phyloP scores from a whole-genome alignment of 345 rosid species.

The Bruguiera gymnorhiza region DNA sequence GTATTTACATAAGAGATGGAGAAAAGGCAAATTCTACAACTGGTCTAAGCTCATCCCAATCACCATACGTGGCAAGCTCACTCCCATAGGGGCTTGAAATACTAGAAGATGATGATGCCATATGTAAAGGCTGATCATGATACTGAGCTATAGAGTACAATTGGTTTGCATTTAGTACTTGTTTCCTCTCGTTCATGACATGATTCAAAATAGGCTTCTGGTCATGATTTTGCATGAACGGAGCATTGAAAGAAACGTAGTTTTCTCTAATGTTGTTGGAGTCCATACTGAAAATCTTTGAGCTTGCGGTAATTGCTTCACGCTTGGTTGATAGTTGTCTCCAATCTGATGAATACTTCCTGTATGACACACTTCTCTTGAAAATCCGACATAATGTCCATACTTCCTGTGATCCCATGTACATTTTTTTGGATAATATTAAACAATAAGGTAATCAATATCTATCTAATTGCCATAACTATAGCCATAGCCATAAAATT shows the following conservation, averaged over 20 bases:
- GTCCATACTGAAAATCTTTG: constrained; percentile 21
- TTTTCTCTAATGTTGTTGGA: constrained; percentile 30
- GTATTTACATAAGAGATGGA: constrained; percentile 35
- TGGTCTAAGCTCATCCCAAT: constrained; percentile 76
- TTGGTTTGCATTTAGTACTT: constrained; percentile 1
- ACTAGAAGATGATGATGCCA: constrained; percentile 39
- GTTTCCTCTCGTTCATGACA: constrained; percentile 17
- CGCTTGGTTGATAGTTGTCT: constrained; percentile 46
- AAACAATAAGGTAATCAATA: not conserved
- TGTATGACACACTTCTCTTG: constrained; percentile 50
- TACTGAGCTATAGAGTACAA: constrained; percentile 11
- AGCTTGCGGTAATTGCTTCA: constrained; percentile 20
- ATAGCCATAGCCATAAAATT: too few species aligned
- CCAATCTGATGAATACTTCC: constrained; percentile 55
- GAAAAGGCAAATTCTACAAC: constrained; percentile 60
- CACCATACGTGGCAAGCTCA: constrained; percentile 32
- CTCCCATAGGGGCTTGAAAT: constrained; percentile 28
- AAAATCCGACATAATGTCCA: constrained; percentile 84
- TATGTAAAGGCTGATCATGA: constrained; percentile 25
- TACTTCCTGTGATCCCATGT: constrained; percentile 54
- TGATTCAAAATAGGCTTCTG: constrained; percentile 23
- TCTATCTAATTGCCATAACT: too few species aligned
- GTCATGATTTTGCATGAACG: constrained; percentile 21
- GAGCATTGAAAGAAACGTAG: constrained; percentile 47
- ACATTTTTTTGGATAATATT: not conserved